A percentile compares a stretch with the other conserved stretches of the same genome.
Evolutionary conservation across 2,329 filamentous ascomycete genomes (phyloP).

Genomic region (Ploettnerulaceae sp.): DNA sequence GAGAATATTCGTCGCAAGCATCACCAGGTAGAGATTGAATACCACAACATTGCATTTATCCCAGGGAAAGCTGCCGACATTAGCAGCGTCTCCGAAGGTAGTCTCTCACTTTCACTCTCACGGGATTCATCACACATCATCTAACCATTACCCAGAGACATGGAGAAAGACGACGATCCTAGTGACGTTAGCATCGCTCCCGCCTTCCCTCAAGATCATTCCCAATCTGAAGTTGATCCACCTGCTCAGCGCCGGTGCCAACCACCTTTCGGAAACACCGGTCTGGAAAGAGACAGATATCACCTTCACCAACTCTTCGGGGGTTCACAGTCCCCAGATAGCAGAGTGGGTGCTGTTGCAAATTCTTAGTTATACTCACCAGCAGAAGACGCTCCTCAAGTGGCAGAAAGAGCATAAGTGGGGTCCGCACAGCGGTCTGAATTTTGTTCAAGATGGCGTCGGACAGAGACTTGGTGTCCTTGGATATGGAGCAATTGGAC

Average conservation of each 20-base stretch:
- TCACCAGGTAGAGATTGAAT: slow-evolving; percentile 43
- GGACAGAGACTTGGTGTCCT: slow-evolving; percentile 51
- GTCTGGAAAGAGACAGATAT: slow-evolving; percentile 35
- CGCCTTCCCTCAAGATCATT: slow-evolving; percentile 23
- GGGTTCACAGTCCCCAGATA: slow-evolving; percentile 50
- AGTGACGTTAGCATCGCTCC: slow-evolving; percentile 30
- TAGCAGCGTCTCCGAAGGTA: slow-evolving; percentile 22
- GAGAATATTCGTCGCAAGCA: slow-evolving; percentile 38
- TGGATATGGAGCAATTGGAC: slow-evolving; percentile 38
- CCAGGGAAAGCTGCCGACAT: slow-evolving; percentile 13
- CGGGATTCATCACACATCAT: not conserved
- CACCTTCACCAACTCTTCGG: slow-evolving; percentile 34
- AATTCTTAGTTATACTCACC: slow-evolving; percentile 51
- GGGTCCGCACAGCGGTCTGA: slow-evolving; percentile 36
- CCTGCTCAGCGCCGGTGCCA: slow-evolving; percentile 34
- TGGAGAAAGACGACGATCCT: slow-evolving; percentile 34
- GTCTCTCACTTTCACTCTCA: not conserved
- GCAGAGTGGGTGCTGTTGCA: slow-evolving; percentile 64
- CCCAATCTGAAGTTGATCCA: slow-evolving; percentile 36
- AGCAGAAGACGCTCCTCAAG: slow-evolving; percentile 50
- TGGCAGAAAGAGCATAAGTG: slow-evolving; percentile 53
- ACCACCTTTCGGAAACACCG: slow-evolving; percentile 27
- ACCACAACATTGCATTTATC: slow-evolving; percentile 31
- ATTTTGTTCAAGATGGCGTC: slow-evolving; percentile 47
- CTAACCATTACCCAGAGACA: slow-evolving; percentile 18